Evolutionary conservation across 768 basidiomycete genomes (phyloP), one percentile per base, ranked within the genome.

Genomic region (Macrocybe gigantea): DNA sequence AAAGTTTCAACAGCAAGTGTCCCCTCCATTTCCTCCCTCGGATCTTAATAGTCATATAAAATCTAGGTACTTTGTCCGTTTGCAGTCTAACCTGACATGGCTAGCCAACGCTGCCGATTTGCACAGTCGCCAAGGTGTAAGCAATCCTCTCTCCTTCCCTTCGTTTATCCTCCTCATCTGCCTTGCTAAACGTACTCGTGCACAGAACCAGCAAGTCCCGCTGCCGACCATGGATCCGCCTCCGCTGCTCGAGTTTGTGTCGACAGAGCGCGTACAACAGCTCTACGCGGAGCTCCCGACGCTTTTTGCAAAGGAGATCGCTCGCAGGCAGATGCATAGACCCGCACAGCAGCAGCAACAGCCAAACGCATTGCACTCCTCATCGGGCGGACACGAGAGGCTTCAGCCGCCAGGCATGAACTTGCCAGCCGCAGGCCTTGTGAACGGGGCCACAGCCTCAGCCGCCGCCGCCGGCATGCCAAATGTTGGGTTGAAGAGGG

Each of bases 21-120:
- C 14, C 52, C 32, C 42, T 29, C 37, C 39, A 47, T 12, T 13
- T 44, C 22, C n/a, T 33, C 22, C 35, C 42, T 11, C 12, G 11
- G 37, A 53, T 41, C 47, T 44, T 32, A 40, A 47, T 36, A 34
- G 45, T 43, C 43, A 55, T 36, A 35, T 15, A 22, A 22, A 22
- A 22, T 41, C 30, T 54, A 88, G 88, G 58, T 88, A 79, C 64
- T 63, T 75, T 3, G 45, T 48, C 9, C 78, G 86, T 41, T 64
- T 90, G 36, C 83, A 88, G 56, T 75, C 80, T 31, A 90, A 89
- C 60, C 70, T 90, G 10, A 68, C 75, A 1, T 88, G 82, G 81
- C 63, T 88, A 53, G 83, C 84, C 40, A 75, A 79, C 13, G 78
- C 76, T n/a, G 82, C 79, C 37, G 85, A 88, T 54, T 4, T 22